Base-by-base conservation (phyloP, 139 green algal genomes). In the Volvox reticuliferus region DNA sequence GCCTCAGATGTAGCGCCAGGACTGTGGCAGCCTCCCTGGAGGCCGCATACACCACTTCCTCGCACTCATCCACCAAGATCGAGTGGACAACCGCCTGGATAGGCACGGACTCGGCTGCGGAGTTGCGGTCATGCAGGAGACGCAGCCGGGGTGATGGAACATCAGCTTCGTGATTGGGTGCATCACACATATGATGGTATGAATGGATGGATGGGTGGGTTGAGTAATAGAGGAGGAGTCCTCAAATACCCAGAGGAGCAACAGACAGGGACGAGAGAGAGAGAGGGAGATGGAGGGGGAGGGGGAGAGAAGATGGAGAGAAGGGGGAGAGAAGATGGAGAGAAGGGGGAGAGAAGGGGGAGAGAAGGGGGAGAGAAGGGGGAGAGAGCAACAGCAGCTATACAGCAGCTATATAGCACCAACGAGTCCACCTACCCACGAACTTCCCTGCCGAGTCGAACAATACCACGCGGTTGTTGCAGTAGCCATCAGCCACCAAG, bases 401-500 rank as follows among this genome's bases (percentile, higher is more conserved):
- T 73, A n/a, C n/a, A n/a, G n/a, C n/a, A n/a, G n/a, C n/a, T n/a
- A n/a, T n/a, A n/a, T 2, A 28, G 16, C 65, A 5, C 65, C 65
- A 5, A 30, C 12, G 6, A 24, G 6, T 28, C 36, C 36, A 82
- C 55, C 61, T 78, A 91, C 87, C 92, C 16, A 94, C 21, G 37
- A 86, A 96, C 0, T 76, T 84, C 17, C 96, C 97, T 0, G 93
- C 17, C 0, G 92, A 50, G 19, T 61, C 81, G 69, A 93, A 97
- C 50, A 91, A 81, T 18, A 94, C 73, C 50, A 96, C 91, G 9
- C 96, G 86, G 21, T 36, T 86, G 88, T 97, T 97, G 94, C 95
- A 98, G 92, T 97, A 97, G 44, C 97, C 97, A 82, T 99, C 97
- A 12, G 94, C 91, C 0, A 99, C 94, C 50, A 95, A 95, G 86